Percentiles rank a stretch among this genome's conserved stretches.
These are phyloP conservation scores for Teratosphaeria nubilosa DNA, from an alignment of 2,329 filamentous ascomycete genomes.

Conservation along the genomic window DNA sequence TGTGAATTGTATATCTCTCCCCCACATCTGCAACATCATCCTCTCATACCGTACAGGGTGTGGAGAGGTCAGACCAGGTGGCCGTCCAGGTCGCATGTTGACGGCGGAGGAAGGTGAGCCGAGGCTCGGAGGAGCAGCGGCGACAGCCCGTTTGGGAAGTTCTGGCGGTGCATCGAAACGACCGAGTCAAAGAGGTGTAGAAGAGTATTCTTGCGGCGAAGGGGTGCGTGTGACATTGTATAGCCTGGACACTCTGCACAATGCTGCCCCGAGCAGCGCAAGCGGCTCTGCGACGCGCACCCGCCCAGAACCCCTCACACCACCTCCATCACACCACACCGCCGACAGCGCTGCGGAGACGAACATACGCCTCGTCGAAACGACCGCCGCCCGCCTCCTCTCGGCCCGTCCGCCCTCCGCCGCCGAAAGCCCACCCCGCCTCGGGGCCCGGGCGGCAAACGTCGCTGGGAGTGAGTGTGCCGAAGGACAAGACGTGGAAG, in stretches of 20 bases:
- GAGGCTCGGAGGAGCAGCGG: background rate
- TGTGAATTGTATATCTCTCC: background rate
- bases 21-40: background rate
- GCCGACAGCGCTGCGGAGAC: conserved; percentile 11
- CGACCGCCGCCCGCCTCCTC: conserved; percentile 7
- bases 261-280: conserved; percentile 26
- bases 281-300: conserved; percentile 12
- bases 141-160: background rate
- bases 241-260: background rate
- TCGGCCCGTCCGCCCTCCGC: conserved; percentile 9
- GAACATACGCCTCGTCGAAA: conserved; percentile 14
- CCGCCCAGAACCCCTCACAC: conserved; percentile 3
- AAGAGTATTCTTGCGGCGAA: background rate
- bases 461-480: conserved; percentile 22
- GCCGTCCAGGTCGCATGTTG: background rate
- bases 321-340: conserved; percentile 10
- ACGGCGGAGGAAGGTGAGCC: background rate
- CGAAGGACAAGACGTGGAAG: conserved; percentile 27
- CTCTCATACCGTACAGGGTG: background rate
- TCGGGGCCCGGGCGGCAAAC: conserved; percentile 20
- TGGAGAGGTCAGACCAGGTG: background rate
- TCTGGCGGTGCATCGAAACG: background rate
- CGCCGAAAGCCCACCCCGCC: conserved; percentile 9
- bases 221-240: background rate
- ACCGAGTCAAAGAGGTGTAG: background rate